Evolutionary conservation across 1,284 basidiomycete genomes (phyloP), one percentile per base, ranked within the genome.

Genomic region (Sphagnurus paluster): DNA sequence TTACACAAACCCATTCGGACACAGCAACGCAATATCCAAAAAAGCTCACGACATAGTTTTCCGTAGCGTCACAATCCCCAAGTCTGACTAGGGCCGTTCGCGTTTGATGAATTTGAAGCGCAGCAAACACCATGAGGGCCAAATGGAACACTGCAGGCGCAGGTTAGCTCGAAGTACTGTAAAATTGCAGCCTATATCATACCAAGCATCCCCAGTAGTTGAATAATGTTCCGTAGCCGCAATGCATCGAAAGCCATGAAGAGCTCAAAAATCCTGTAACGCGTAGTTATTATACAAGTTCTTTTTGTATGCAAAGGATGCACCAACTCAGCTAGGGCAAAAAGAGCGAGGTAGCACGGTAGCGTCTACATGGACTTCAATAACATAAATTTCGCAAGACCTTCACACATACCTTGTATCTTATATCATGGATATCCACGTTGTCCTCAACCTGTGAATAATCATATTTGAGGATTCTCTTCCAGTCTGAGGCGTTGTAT

Each of bases 321-420:
- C 21, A 62, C 76, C 44, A 62, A 87, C 88, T 88, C 87, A 46
- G 84, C 87, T n/a, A 91, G 71, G 28, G 82, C 80, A 64, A 90
- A 91, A 10, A 91, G 71, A 2, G 86, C 86, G 7, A 91, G 77
- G 63, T 90, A 91, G 63, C 89, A 90, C 53, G 89, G 82, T 51
- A 91, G 64, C n/a, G 89, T 91, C 85, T 90, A 42, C n/a, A 47
- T 32, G 16, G 46, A 53, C n/a, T n/a, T n/a, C n/a, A n/a, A n/a
- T n/a, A n/a, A n/a, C n/a, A n/a, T n/a, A n/a, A n/a, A n/a, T n/a
- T n/a, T n/a, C n/a, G n/a, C n/a, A n/a, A n/a, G n/a, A n/a, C n/a
- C n/a, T n/a, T n/a, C n/a, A n/a, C n/a, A n/a, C 4, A 14, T 38
- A 80, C 84, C 69, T 84, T 85, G 67, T 83, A 82, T 54, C 67